Percentiles rank a stretch among this genome's conserved stretches.
phyloP scores from a whole-genome alignment of 768 basidiomycete genomes.

The Termitomyces titanicus region DNA sequence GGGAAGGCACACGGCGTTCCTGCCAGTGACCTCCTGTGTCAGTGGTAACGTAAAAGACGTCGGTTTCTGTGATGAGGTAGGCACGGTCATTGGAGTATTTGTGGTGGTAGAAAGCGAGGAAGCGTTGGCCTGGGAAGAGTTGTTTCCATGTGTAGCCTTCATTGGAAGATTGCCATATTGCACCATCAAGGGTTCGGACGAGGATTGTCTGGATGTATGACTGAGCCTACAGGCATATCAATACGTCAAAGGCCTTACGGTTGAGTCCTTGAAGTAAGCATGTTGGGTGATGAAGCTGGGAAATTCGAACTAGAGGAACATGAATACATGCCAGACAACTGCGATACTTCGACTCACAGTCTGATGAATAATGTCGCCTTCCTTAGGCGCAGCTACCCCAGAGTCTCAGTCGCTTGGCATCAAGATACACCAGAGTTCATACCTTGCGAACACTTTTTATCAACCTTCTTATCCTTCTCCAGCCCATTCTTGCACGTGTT shows the following conservation, averaged over 20 bases:
- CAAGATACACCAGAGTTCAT: constrained; percentile 23
- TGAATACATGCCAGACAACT: not conserved
- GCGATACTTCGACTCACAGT: constrained; percentile 41
- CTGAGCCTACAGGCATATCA: not conserved
- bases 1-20: constrained; percentile 49
- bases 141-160: constrained; percentile 92
- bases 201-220: constrained; percentile 65
- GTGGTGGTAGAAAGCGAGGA: constrained; percentile 89
- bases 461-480: constrained; percentile 62
- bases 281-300: constrained; percentile 63
- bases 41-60: constrained; percentile 75
- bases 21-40: constrained; percentile 78
- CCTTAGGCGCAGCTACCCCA: constrained; percentile 64
- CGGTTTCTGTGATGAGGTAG: constrained; percentile 76
- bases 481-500: constrained; percentile 79
- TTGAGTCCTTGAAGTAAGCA: constrained; percentile 81
- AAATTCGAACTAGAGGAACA: constrained; percentile 57
- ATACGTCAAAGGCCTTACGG: constrained; percentile 34
- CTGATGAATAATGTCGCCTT: constrained; percentile 77
- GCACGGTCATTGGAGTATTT: constrained; percentile 75
- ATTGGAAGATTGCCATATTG: constrained; percentile 92
- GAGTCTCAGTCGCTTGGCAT: not conserved
- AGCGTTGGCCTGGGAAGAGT: constrained; percentile 52
- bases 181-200: constrained; percentile 69
- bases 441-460: constrained; percentile 82